Base-by-base conservation (phyloP, 2,329 filamentous ascomycete species). In the Graphiopsis chlorocephala region DNA sequence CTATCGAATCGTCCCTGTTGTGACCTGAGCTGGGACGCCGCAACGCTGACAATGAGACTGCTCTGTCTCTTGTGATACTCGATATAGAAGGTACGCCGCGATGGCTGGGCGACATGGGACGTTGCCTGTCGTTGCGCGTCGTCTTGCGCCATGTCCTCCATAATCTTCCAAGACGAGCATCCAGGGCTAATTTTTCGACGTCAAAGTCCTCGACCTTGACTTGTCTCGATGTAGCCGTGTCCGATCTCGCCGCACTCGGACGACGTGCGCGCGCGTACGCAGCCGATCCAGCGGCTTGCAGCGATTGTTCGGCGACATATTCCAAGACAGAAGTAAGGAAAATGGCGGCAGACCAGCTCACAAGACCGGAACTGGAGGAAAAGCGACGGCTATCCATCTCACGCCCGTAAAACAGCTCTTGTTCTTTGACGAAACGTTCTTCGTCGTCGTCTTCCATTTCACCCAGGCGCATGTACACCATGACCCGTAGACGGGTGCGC, bases 381-480 rank as follows among this genome's bases (percentile, higher is more conserved):
- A 87, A 86, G 38, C 85, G 78, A 38, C 84, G 81, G n/a, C 56
- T 64, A 33, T 64, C 57, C 17, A 23, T 31, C 65, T 88, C 86
- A 61, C 83, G 82, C 56, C 83, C 81, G 42, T 87, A 85, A 48
- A 81, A 79, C 12, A 94, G 82, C 47, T 91, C 86, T 64, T 95
- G 92, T 72, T 92, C 88, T 68, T 93, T 88, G 75, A 96, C 90
- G 73, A 92, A 92, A 59, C 88, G 87, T 74, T 97, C 94, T 77
- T 98, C 95, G 69, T 99, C 95, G 70, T 98, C 93, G 79, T 99
- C 95, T 77, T 99, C 96, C 85, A 99, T 88, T 74, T 99, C 94
- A 52, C 95, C 95, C 7, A 99, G 82, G 10, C 95, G 93, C 10
- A 93, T 98, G 76, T 98, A 98, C 25, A 99, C 94, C 95, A 99